Base-by-base conservation (phyloP, 1,284 basidiomycete genomes). In the Microbotryomycetes sp. region DNA sequence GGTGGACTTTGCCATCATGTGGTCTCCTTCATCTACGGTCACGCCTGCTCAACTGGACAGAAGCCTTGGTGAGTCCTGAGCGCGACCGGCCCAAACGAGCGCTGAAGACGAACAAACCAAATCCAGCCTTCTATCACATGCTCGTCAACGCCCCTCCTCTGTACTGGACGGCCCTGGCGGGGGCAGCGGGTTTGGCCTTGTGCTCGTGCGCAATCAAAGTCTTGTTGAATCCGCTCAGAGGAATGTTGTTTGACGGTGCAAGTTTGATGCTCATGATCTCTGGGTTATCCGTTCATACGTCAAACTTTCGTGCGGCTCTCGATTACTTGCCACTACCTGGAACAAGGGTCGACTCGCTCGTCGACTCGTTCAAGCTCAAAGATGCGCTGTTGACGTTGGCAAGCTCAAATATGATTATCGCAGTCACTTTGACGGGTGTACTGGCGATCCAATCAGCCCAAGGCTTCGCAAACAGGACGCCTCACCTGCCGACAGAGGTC, bases 371-470 rank as follows among this genome's bases (percentile, higher is more conserved):
- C n/a, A 26, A 57, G 18, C 59, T 61, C 28, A 50, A 51, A 7
- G 62, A 67, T 45, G 65, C 65, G 15, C 41, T 67, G 16, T 59
- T 61, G 48, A 58, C 55, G 24, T 35, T 68, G 46, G 66, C 61
- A 2, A 57, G 56, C 9, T 50, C 45, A 5, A 56, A 68, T 54
- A 59, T 68, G 61, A 66, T 68, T 51, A 61, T 68, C 35, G 64
- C 63, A 16, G 66, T 66, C 23, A 55, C 64, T 1, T 31, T 68
- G n/a, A 66, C 66, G 7, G 66, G 66, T 3, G 61, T 68, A 7
- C 49, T 68, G 16, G 58, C 59, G 16, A 50, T 68, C 0, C 66
- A 68, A 52, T 61, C 52, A 26, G 66, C 66, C 2, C 66, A 68
- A 35, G 59, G 64, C 16, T 66, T 48, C 35, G 58, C 64, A 24